Conservation (phyloP, 352 stramenopile genomes). For the Globisporangium canariense region DNA sequence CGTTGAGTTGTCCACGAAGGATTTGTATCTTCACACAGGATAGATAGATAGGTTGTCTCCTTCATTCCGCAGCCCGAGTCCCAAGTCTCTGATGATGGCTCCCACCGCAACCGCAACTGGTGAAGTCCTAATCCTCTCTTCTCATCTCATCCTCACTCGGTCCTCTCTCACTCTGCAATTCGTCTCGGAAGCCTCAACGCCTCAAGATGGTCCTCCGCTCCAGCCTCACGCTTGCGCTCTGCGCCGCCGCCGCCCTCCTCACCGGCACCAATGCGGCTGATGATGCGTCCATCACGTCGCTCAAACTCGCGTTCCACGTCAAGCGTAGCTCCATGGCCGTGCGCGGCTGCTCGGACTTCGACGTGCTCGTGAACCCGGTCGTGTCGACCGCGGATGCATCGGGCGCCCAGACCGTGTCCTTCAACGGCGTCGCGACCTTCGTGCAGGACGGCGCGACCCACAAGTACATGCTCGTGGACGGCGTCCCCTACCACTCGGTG, state of each 20-base stretch:
- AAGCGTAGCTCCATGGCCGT: conserved; percentile 51
- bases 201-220: conserved; percentile 3
- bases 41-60: too few species aligned
- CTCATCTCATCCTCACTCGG: too few species aligned
- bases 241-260: background rate
- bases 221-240: conserved; percentile 2
- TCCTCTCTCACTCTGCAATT: conserved; percentile 6
- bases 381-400: conserved; percentile 17
- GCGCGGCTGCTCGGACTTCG: conserved; percentile 39
- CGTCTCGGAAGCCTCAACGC: background rate
- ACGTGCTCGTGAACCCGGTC: conserved; percentile 40
- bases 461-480: conserved; percentile 38
- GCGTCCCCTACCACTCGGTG: conserved; percentile 27
- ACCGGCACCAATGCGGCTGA: background rate
- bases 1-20: background rate
- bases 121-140: background rate
- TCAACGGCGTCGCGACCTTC: conserved; percentile 36
- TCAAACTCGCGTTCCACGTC: conserved; percentile 42
- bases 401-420: conserved; percentile 20
- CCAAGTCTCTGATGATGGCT: background rate
- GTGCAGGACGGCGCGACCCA: conserved; percentile 29
- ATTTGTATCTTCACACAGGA: background rate
- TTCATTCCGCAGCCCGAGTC: background rate
- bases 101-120: background rate
- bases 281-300: conserved; percentile 19